Percentiles rank a stretch among this genome's conserved stretches.
phyloP scores from a whole-genome alignment of 2,329 filamentous ascomycete species.

The Ophiocordyceps australis region DNA sequence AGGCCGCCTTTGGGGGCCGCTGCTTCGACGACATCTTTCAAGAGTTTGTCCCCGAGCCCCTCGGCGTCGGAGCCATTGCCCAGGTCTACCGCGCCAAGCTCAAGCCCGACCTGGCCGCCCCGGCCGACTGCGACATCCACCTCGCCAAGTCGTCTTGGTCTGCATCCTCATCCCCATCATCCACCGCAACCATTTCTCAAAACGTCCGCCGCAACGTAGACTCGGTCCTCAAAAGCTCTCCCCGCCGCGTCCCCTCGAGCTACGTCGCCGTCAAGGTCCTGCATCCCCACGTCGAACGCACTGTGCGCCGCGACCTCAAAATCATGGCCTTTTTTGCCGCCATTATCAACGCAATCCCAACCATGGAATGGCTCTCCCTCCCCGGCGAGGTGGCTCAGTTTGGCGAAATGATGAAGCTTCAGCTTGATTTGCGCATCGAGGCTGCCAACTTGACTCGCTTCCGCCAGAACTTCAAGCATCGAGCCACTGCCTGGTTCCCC shows the following conservation, averaged over 20 bases:
- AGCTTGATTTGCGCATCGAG: constrained; percentile 88
- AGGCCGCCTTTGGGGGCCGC: constrained; percentile 63
- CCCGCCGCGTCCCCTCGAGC: constrained; percentile 68
- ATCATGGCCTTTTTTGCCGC: constrained; percentile 92
- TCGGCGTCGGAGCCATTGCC: constrained; percentile 90
- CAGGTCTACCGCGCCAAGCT: constrained; percentile 95
- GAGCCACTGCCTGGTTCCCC: constrained; percentile 91
- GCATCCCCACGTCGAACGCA: constrained; percentile 78
- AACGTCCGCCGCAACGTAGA: constrained; percentile 71
- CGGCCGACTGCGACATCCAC: constrained; percentile 38
- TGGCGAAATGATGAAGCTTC: constrained; percentile 97
- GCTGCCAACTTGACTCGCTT: constrained; percentile 79
- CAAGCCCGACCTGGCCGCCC: constrained; percentile 55
- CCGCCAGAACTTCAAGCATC: constrained; percentile 73
- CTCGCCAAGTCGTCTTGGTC: too few relatives aligned
- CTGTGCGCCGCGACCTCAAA: constrained; percentile 72
- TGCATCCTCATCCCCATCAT: too few relatives aligned
- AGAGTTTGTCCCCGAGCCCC: constrained; percentile 75
- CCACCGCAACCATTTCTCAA: constrained; percentile 33
- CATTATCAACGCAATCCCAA: constrained; percentile 70
- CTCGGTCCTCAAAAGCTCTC: constrained; percentile 69
- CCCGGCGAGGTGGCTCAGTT: constrained; percentile 91
- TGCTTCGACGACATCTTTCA: constrained; percentile 85
- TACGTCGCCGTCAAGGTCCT: constrained; percentile 95
- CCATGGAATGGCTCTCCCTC: constrained; percentile 91